Percentiles rank a stretch among this genome's conserved stretches.
Conservation (phyloP, 2,329 filamentous ascomycete species). For the Zarea fungicola region DNA sequence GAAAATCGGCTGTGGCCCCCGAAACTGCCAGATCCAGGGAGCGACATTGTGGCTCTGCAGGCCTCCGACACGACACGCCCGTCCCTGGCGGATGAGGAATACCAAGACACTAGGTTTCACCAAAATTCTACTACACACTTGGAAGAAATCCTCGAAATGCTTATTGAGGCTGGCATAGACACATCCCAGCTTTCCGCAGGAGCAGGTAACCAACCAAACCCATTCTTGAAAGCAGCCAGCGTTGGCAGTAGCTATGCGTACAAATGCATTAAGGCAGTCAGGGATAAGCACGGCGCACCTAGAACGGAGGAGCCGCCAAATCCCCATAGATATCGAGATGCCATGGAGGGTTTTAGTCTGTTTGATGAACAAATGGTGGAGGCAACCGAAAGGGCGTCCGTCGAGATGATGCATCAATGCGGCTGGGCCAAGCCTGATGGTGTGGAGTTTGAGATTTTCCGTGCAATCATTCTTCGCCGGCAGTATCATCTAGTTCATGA, state of each 20-base stretch:
- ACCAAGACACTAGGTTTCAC: not conserved
- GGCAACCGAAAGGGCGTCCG: not conserved
- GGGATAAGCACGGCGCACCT: not conserved
- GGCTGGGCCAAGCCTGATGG: conserved; percentile 1
- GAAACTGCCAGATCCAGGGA: not conserved
- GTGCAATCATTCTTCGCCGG: not conserved
- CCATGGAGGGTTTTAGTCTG: not conserved
- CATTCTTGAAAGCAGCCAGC: not conserved
- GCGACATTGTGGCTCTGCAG: not conserved
- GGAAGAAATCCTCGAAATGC: conserved; percentile 4
- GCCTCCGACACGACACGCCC: conserved; percentile 1
- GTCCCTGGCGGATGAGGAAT: too few relatives aligned
- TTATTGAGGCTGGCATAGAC: not conserved
- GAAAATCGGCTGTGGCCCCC: conserved; percentile 13
- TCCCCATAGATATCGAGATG: not conserved
- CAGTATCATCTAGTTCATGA: conserved; percentile 1
- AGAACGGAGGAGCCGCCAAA: not conserved
- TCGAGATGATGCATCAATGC: not conserved
- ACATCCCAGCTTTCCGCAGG: not conserved
- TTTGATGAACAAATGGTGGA: not conserved
- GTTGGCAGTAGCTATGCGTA: not conserved
- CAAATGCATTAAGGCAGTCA: not conserved
- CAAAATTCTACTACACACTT: not conserved
- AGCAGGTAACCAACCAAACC: not conserved
- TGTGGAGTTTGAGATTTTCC: not conserved